A percentile compares a stretch with the other conserved stretches of the same genome.
These are phyloP conservation scores for Echites panduratus DNA, from an alignment of 257 asterid genomes.

Conservation along the genomic window DNA sequence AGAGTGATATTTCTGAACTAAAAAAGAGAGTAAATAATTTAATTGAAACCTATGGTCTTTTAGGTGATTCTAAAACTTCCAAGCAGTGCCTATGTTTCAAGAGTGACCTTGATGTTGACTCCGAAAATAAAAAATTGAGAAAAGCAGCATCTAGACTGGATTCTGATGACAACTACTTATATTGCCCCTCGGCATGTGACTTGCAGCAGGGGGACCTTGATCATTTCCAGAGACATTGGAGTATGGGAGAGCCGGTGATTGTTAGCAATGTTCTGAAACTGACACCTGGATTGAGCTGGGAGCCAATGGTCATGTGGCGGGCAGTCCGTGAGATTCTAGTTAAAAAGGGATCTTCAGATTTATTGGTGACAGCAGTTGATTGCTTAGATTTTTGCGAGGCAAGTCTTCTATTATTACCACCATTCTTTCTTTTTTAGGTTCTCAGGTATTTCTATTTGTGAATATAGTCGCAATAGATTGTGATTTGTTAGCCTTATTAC, in stretches of 20 bases:
- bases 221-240: slow-evolving; percentile 64
- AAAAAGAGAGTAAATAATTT: slow-evolving; percentile 26
- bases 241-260: slow-evolving; percentile 54
- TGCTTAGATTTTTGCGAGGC: slow-evolving; percentile 69
- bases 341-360: slow-evolving; percentile 34
- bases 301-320: slow-evolving; percentile 82
- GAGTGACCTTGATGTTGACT: slow-evolving; percentile 9
- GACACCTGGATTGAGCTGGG: slow-evolving; percentile 66
- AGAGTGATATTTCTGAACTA: slow-evolving; percentile 31
- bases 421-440: slow-evolving; percentile 3
- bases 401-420: slow-evolving; percentile 13
- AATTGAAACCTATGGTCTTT: slow-evolving; percentile 8
- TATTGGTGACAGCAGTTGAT: slow-evolving; percentile 49
- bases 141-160: slow-evolving; percentile 36
- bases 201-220: slow-evolving; percentile 31
- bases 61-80: slow-evolving; percentile 13
- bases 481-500: background rate
- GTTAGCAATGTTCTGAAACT: slow-evolving; percentile 36
- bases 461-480: background rate
- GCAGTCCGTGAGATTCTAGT: slow-evolving; percentile 38
- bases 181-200: slow-evolving; percentile 44
- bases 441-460: background rate
- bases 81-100: slow-evolving; percentile 34
- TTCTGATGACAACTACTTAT: slow-evolving; percentile 47
- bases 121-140: slow-evolving; percentile 16